Base-by-base conservation (phyloP, 495 filamentous ascomycete species). In the Corynascus novoguineensis region DNA sequence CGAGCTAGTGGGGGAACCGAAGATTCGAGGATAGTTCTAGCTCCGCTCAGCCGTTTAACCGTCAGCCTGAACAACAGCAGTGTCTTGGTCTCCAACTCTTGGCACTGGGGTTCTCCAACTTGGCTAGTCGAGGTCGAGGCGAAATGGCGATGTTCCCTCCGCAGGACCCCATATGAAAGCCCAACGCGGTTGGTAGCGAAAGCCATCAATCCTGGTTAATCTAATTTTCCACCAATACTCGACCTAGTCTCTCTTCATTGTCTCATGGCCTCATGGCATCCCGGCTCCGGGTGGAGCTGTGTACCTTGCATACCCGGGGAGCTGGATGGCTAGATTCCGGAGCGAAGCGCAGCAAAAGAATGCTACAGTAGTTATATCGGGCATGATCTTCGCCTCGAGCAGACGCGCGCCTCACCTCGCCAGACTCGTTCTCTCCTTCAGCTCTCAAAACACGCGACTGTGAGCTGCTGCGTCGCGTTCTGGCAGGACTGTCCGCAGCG, bases 271-370 rank as follows among this genome's bases (percentile, higher is more conserved):
- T 42, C 40, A 32, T 48, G 53, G 42, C 32, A 45, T 17, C 37
- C 11, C 22, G 32, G 22, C 29, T 37, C 29, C 21, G 22, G 17
- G 51, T 41, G 50, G 40, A 55, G 50, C 21, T 17, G 24, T 37
- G 65, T 67, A 51, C 63, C 67, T 64, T 68, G 63, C 66, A 68
- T 68, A 64, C 45, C 65, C 60, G 47, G 53, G 11, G 37, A 25
- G 31, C 38, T 50, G 53, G 49, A 55, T 63, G n/a, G n/a, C n/a
- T n/a, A n/a, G n/a, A n/a, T n/a, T n/a, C n/a, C n/a, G n/a, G n/a
- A n/a, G n/a, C n/a, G n/a, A n/a, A n/a, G n/a, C n/a, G n/a, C n/a
- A n/a, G n/a, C n/a, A n/a, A n/a, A n/a, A n/a, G n/a, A n/a, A n/a
- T n/a, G n/a, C n/a, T n/a, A n/a, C n/a, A n/a, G 59, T 62, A 65